Base-by-base conservation (phyloP, 2,329 filamentous ascomycete species). In the Talaromyces sp. region DNA sequence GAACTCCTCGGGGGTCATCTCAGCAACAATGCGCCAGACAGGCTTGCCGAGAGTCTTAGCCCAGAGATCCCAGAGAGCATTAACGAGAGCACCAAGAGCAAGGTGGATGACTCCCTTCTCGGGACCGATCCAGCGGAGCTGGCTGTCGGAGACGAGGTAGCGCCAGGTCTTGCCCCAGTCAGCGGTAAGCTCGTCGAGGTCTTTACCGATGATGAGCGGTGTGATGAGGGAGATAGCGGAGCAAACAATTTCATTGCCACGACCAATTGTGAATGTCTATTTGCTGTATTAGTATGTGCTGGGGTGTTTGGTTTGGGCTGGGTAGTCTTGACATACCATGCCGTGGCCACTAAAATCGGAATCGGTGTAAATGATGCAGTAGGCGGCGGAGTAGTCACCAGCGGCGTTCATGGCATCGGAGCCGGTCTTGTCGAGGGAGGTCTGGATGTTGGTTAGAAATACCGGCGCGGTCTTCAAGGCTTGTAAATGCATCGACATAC, bases 351-450 rank as follows among this genome's bases (percentile, higher is more conserved):
- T 61, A 55, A 70, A 59, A 19, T 66, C 55, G 0, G 88, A 87
- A 70, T 95, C 88, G 0, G 91, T 96, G 69, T 90, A 79, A 44
- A 97, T 78, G 65, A 96, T 93, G 73, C 91, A 96, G 80, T 96
- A 97, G n/a, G 92, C 91, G 11, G 91, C 82, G 1, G 91, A 96
- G 77, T 96, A 96, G 75, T 96, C 91, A 56, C 91, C 89, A 2
- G 91, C 91, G 3, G 90, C 89, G 70, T 97, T 96, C 92, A 96
- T 97, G 67, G 91, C 92, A 83, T 97, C 92, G 8, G 90, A 95
- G 66, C 91, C 91, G n/a, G 91, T 96, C 78, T 93, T 94, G 76
- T 96, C 91, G 56, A 97, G 85, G 36, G 91, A 96, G n/a, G 91
- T 97, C 73, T 84, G 56, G 20, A 35, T 20, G 14, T 14, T n/a